Evolutionary conservation across 2,329 filamentous ascomycete species (phyloP).

Genomic region (Colletotrichum lentis): DNA sequence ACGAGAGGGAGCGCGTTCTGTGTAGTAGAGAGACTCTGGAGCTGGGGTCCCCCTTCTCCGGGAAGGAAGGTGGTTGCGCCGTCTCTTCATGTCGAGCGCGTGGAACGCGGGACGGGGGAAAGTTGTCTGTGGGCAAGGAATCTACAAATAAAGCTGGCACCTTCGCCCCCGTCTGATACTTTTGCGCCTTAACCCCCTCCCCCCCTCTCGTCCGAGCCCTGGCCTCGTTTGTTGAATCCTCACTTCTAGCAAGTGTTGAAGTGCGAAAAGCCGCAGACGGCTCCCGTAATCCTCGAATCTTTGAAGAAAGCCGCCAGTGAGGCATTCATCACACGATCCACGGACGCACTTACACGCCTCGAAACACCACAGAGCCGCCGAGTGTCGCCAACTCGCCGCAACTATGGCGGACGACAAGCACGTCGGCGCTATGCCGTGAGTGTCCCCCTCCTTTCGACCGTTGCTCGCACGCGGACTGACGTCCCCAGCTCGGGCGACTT

Average conservation of each 20-base stretch:
- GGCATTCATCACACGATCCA: neutral
- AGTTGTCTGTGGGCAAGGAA: slow-evolving; percentile 3
- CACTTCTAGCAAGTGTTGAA: neutral
- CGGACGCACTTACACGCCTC: neutral
- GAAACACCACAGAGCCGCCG: neutral
- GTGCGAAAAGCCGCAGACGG: neutral
- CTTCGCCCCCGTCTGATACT: neutral
- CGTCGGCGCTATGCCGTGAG: slow-evolving; percentile 9
- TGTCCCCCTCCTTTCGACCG: too few relatives aligned
- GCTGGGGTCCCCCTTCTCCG: neutral
- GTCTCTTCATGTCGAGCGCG: neutral
- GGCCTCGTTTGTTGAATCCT: neutral
- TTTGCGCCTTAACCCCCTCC: neutral
- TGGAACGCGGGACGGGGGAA: slow-evolving; percentile 15
- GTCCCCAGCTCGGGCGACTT: neutral
- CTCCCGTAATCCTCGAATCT: neutral
- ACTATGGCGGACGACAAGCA: slow-evolving; percentile 30
- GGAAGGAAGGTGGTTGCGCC: slow-evolving; percentile 28
- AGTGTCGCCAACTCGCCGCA: neutral
- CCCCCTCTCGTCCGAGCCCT: neutral
- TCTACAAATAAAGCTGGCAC: slow-evolving; percentile 28
- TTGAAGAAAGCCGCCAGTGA: neutral
- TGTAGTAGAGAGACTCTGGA: neutral
- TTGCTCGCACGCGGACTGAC: neutral
- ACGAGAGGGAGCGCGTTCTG: neutral